phyloP scores from a whole-genome alignment of 345 rosid species.

The Cochlearia excelsa region DNA sequence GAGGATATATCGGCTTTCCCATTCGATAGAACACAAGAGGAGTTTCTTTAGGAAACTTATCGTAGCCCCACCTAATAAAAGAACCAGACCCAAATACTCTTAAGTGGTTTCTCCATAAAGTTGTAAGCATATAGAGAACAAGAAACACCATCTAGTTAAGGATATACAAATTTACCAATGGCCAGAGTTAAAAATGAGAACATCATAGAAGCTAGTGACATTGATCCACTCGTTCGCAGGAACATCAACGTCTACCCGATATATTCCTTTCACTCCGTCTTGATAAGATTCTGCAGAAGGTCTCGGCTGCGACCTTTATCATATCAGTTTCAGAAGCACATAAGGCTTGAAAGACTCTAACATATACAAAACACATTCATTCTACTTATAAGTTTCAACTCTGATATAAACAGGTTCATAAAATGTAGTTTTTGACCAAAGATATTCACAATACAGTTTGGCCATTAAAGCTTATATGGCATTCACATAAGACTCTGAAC shows the following conservation, averaged over 20 bases:
- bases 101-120: constrained; percentile 14
- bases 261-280: constrained; percentile 50
- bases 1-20: constrained; percentile 69
- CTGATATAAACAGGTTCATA: background rate
- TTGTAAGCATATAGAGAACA: background rate
- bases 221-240: constrained; percentile 84
- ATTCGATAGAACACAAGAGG: constrained; percentile 75
- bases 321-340: constrained; percentile 48
- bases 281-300: constrained; percentile 33
- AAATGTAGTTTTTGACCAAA: constrained; percentile 5
- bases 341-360: constrained; percentile 24
- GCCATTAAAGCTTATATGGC: background rate
- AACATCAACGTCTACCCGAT: constrained; percentile 82
- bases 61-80: constrained; percentile 80
- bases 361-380: constrained; percentile 4
- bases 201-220: constrained; percentile 66
- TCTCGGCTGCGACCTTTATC: constrained; percentile 78
- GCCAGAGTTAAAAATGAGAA: constrained; percentile 82
- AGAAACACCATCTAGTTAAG: background rate
- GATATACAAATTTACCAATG: constrained; percentile 58
- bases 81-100: background rate
- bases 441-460: background rate
- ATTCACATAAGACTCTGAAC: background rate
- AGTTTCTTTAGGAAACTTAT: constrained; percentile 81
- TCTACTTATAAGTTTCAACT: constrained; percentile 6